Percentiles rank a stretch among this genome's conserved stretches.
Conservation (phyloP, 768 basidiomycete species). For the Russula griseocarnosa region DNA sequence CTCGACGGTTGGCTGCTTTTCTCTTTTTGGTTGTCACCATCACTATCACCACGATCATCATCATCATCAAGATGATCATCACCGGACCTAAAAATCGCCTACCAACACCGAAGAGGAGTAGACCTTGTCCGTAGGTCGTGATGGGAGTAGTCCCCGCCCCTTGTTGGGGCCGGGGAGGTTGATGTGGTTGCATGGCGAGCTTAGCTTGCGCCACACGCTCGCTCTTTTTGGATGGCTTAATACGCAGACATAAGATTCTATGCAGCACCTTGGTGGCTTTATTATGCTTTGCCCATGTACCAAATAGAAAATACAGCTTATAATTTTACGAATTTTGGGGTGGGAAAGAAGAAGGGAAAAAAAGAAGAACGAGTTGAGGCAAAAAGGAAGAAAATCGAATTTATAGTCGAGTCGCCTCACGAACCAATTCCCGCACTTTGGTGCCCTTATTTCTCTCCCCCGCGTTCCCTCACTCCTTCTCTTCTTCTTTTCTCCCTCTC, state of each 20-base stretch:
- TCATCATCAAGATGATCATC: constrained; percentile 2
- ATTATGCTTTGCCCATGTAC: neutral
- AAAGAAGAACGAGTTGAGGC: neutral
- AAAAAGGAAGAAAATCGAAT: neutral
- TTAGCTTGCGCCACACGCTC: neutral
- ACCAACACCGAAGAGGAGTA: neutral
- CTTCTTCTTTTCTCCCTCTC: neutral
- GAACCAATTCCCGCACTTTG: neutral
- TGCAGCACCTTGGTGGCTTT: neutral
- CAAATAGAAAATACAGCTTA: constrained; percentile 1
- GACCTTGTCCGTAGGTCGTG: neutral
- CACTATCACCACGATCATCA: constrained; percentile 2
- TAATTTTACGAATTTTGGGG: neutral
- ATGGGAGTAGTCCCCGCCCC: constrained; percentile 2
- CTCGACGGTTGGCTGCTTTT: constrained; percentile 2
- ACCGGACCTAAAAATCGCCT: neutral
- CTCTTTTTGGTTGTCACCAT: constrained; percentile 3
- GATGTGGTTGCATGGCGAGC: neutral
- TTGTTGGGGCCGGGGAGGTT: neutral
- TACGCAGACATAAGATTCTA: neutral
- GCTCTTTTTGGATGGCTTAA: neutral
- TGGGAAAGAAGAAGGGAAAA: neutral
- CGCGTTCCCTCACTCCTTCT: neutral
- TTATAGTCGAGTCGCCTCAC: neutral
- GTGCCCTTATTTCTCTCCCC: neutral